These are phyloP conservation scores for Lachnellula subtilissima DNA, from an alignment of 2,329 filamentous ascomycete genomes.

Conservation along the genomic window DNA sequence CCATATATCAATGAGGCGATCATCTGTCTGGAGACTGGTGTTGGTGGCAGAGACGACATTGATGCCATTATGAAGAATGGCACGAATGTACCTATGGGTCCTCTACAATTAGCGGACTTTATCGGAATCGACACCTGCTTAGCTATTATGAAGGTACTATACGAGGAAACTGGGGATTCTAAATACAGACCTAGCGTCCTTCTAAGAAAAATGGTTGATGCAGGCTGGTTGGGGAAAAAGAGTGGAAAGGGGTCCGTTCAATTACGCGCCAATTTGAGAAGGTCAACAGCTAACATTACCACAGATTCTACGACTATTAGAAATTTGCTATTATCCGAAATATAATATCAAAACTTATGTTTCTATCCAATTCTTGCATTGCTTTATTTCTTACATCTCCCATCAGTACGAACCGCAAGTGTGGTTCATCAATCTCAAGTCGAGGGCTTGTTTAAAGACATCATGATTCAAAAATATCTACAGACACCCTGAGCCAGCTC, in stretches of 20 bases:
- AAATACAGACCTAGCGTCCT: conserved; percentile 92
- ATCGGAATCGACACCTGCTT: conserved; percentile 96
- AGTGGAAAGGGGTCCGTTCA: conserved; percentile 68
- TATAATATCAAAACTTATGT: background rate
- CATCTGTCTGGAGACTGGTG: conserved; percentile 89
- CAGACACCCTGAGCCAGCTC: conserved; percentile 19
- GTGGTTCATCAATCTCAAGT: background rate
- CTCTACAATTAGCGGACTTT: conserved; percentile 88
- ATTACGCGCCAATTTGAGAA: background rate
- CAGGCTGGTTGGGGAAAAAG: conserved; percentile 97
- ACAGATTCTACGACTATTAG: conserved; percentile 33
- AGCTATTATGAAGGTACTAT: conserved; percentile 93
- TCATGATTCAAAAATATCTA: conserved; percentile 20
- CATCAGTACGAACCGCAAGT: background rate
- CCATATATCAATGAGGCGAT: conserved; percentile 99
- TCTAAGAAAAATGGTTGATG: conserved; percentile 92
- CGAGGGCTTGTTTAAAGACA: conserved; percentile 8
- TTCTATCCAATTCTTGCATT: background rate
- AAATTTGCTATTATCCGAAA: background rate
- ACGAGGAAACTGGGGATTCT: conserved; percentile 86
- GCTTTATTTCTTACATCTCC: background rate
- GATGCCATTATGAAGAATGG: conserved; percentile 99
- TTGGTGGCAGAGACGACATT: conserved; percentile 85
- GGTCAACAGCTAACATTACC: conserved; percentile 13
- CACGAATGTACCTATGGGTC: conserved; percentile 97